phyloP scores from a whole-genome alignment of 2,329 filamentous ascomycete genomes.

The Trichoderma harzianum region DNA sequence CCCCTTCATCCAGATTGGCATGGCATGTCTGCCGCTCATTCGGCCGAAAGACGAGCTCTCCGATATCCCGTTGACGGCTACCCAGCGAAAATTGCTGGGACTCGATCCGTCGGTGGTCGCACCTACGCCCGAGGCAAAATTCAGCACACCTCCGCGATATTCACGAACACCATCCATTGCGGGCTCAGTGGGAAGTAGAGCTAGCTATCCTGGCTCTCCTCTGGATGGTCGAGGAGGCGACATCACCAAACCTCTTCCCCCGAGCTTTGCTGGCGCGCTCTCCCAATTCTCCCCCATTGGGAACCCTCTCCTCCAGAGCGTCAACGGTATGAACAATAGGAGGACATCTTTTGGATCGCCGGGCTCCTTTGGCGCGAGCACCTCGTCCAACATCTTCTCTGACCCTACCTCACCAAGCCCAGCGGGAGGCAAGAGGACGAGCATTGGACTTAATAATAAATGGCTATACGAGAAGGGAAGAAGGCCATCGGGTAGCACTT shows the following conservation, averaged over 20 bases:
- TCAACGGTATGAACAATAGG: slow-evolving; percentile 49
- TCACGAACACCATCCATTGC: slow-evolving; percentile 66
- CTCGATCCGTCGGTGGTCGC: slow-evolving; percentile 63
- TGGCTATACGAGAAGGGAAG: slow-evolving; percentile 89
- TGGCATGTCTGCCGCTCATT: slow-evolving; percentile 70
- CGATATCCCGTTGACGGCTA: slow-evolving; percentile 79
- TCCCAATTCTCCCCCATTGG: slow-evolving; percentile 46
- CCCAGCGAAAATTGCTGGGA: slow-evolving; percentile 78
- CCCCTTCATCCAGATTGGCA: slow-evolving; percentile 66
- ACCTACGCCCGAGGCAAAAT: slow-evolving; percentile 65
- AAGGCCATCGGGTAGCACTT: slow-evolving; percentile 47
- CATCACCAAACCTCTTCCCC: slow-evolving; percentile 26
- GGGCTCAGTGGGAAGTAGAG: slow-evolving; percentile 59
- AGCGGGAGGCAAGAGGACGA: slow-evolving; percentile 62
- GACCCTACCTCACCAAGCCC: slow-evolving; percentile 71
- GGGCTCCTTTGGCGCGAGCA: slow-evolving; percentile 50
- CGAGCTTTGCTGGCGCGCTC: slow-evolving; percentile 35
- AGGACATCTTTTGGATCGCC: slow-evolving; percentile 59
- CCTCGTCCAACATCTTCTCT: slow-evolving; percentile 46
- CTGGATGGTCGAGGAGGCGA: slow-evolving; percentile 55
- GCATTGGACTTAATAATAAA: slow-evolving; percentile 80
- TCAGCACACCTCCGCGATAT: slow-evolving; percentile 85
- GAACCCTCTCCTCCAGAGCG: slow-evolving; percentile 61
- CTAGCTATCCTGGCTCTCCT: slow-evolving; percentile 56
- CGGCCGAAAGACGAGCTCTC: slow-evolving; percentile 70